Base-by-base conservation (phyloP, 2,329 filamentous ascomycete genomes). In the Colletotrichum zoysiae region DNA sequence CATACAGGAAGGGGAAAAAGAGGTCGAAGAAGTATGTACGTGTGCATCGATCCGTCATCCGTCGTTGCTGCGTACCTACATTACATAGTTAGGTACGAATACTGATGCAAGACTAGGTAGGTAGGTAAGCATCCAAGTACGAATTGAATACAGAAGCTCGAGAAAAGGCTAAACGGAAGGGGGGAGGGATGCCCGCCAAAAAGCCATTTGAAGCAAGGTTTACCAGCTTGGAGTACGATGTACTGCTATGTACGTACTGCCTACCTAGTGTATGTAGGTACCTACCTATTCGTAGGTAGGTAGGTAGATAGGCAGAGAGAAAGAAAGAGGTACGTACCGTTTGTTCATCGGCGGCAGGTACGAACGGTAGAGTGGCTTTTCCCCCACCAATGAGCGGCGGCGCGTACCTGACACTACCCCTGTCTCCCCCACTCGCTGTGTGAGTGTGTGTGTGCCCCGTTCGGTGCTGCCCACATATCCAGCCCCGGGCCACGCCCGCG, bases 321-420 rank as follows among this genome's bases (percentile, higher is more conserved):
- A 30, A 16, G n/a, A n/a, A 3, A 6, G n/a, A 35, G 58, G 16
- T 48, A 63, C 58, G 65, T 71, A 55, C 58, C 53, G 61, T 59
- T 51, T 44, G 61, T 55, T 58, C 58, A 64, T 71, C 65, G 69
- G 69, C 58, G 51, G 59, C 69, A 71, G 65, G 65, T 64, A 64
- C 69, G 53, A 67, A 71, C 69, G 65, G 65, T 64, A 48, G 20
- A 58, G 65, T 64, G 69, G 69, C 69, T 69, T 69, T 59, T 42
- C 12, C 14, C 38, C 38, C 23, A 20, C 69, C 55, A 71, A 71
- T 71, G 26, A 69, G 33, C 12, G 38, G 11, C 16, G 40, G 53
- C 33, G 55, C 40, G 69, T 71, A 71, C 69, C 69, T 71, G 69
- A 33, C 55, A 33, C 50, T 55, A 60, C 59, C 65, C 66, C 53